Base-by-base conservation (phyloP, 345 rosid genomes). In the Lepidium sativum region DNA sequence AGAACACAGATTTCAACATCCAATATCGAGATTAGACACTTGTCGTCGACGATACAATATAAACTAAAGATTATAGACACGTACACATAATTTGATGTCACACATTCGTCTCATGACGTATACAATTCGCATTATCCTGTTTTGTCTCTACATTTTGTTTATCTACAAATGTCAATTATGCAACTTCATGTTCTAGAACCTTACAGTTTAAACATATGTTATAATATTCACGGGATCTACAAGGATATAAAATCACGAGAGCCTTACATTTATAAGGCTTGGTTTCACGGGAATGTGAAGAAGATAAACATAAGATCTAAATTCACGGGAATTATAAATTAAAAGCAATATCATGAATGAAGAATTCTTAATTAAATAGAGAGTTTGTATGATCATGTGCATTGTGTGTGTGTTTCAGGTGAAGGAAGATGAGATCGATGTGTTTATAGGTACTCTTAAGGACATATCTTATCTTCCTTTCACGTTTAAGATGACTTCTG, bases 391-490 rank as follows among this genome's bases (percentile, higher is more conserved):
- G 16, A 54, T 54, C 42, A 54, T 34, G 60, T 54, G 59, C 16
- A 34, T 34, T 34, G 42, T 54, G 59, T 34, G 23, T 15, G 15
- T 23, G 25, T 23, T 34, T 54, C 5, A 54, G 42, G 6, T 12
- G 5, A 13, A 63, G 21, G 31, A n/a, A 27, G 17, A 21, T 54
- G 62, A 43, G 44, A 43, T 32, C 16, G 23, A 41, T 58, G 38
- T 54, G 11, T 23, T 1, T 53, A 20, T 51, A 40, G 60, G 52
- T 43, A 33, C 63, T 66, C 54, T 33, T 52, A 33, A 54, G 44
- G 48, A 45, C 64, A 56, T 35, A 55, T 47, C 64, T 67, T 16
- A 67, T 67, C 71, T 67, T 56, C 8, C 39, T 45, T 45, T 44
- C 27, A 67, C 45, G 54, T 34, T 29, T 35, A 25, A 37, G 29